Evolutionary conservation across 1,284 basidiomycete genomes (phyloP), one percentile per base, ranked within the genome.

Genomic region (Sanghuangporus weigelae): DNA sequence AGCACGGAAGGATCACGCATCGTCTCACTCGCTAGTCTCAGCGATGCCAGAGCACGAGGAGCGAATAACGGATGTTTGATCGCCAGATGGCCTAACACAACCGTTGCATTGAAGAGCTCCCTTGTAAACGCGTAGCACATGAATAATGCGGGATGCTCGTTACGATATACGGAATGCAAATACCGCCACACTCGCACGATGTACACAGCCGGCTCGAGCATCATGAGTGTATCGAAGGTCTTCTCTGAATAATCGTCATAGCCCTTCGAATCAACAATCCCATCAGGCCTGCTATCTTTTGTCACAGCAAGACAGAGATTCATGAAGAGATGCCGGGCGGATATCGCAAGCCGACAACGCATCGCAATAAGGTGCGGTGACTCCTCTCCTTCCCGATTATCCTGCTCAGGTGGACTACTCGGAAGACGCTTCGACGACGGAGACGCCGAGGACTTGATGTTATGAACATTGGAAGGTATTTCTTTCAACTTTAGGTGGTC

Each of bases 291-390:
- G 14, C 16, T 19, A 35, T 14, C 8, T 73, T 75, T 81, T 61
- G 89, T 71, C 73, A 89, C 88, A 0, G 89, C 88, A n/a, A 85
- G 71, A 71, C 87, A 90, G 8, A 84, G 75, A 72, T 83, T 84
- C 67, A 90, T 74, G 62, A 88, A 77, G 57, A 89, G 71, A 49
- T 83, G 75, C 64, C 89, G 80, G 5, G 85, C 84, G 48, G 81
- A 75, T 44, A 87, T 80, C 0, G 79, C 78, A 51, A 90, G 74
- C 67, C 87, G 87, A 68, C 79, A 87, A 31, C 79, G 79, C 68
- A 83, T 81, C 7, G 79, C 78, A 57, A 79, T 70, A 19, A 82
- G 73, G 51, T 73, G 67, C 4, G 73, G 73, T 7, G 67, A 57
- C 23, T 63, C 50, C 21, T 39, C 48, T 42, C 57, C 35, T 23